phyloP scores from a whole-genome alignment of 2,329 filamentous ascomycete species.

The Aspergillus sp. region DNA sequence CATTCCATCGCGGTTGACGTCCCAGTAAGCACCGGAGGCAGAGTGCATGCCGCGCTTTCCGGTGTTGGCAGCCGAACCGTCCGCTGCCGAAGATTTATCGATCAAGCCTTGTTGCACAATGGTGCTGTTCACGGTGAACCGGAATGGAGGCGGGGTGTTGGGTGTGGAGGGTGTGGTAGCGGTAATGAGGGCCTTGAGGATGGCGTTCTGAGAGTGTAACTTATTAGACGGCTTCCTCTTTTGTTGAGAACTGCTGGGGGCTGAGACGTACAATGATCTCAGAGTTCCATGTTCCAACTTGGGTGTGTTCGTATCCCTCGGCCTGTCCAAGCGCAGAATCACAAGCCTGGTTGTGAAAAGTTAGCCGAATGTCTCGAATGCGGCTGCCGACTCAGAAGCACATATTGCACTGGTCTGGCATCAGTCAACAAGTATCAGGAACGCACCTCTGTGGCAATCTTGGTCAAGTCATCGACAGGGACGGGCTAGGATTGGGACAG shows the following conservation, averaged over 20 bases:
- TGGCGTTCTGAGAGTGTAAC: conserved; percentile 31
- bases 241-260: too few species aligned
- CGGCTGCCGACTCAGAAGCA: not conserved
- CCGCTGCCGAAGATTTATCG: conserved; percentile 51
- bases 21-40: conserved; percentile 52
- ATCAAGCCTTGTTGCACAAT: conserved; percentile 86
- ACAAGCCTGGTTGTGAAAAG: conserved; percentile 67
- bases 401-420: not conserved
- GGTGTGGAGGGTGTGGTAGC: conserved; percentile 40
- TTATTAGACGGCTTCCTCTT: not conserved
- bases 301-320: conserved; percentile 81
- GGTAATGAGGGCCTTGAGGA: conserved; percentile 42
- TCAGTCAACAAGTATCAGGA: not conserved
- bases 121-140: conserved; percentile 96
- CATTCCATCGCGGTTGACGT: conserved; percentile 53
- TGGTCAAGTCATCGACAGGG: conserved; percentile 72
- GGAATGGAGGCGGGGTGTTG: conserved; percentile 63
- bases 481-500: conserved; percentile 61
- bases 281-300: conserved; percentile 86
- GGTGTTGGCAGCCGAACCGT: conserved; percentile 60
- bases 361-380: conserved; percentile 11
- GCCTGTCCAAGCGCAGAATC: conserved; percentile 70
- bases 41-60: conserved; percentile 72
- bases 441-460: conserved; percentile 79
- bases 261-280: conserved; percentile 74